Evolutionary conservation across 2,329 filamentous ascomycete genomes (phyloP), one percentile per base, ranked within the genome.

Genomic region (Pyrenochaeta sp.): DNA sequence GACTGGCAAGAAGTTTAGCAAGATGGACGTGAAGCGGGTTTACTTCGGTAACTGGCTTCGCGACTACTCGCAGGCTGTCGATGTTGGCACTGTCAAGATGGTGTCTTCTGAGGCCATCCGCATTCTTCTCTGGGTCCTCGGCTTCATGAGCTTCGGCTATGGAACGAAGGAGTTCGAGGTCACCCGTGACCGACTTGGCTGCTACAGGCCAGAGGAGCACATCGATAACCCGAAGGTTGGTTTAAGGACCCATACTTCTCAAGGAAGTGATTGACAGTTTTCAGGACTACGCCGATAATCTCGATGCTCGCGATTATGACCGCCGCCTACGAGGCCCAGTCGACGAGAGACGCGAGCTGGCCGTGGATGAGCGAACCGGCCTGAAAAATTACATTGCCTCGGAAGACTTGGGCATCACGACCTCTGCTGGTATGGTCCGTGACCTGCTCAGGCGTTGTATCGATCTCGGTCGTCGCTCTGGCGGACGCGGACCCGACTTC

Each of bases 41-140:
- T 97, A 97, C 82, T 97, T 97, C 81, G 93, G 93, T 64, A 97
- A 97, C 82, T 97, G 93, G 93, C 86, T 97, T 34, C 87, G 88
- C 54, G 93, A 97, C 79, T 97, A 97, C 79, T 95, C 91, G 52
- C 93, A 97, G 79, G 93, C 93, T 60, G 91, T 97, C 69, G 93
- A 97, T 77, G 91, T 97, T 49, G 93, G 92, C 61, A 96, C 92
- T 3, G 87, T 97, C 79, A 97, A 97, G 81, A 87, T 90, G 69
- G 93, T 97, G 62, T 94, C 91, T 54, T 90, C 92, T 50, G 92
- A 96, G 79, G 93, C 93, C 57, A 96, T 97, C 72, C 90, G 93
- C 34, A 90, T 97, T 48, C 82, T 97, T 13, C 86, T 97, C 54
- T 96, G 91, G 84, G 87, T 97, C 45, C 85, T 97, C 42, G 92